Evolutionary conservation across 2,329 filamentous ascomycete genomes (phyloP), one percentile per base, ranked within the genome.

Genomic region (Aspergillus tamarii): DNA sequence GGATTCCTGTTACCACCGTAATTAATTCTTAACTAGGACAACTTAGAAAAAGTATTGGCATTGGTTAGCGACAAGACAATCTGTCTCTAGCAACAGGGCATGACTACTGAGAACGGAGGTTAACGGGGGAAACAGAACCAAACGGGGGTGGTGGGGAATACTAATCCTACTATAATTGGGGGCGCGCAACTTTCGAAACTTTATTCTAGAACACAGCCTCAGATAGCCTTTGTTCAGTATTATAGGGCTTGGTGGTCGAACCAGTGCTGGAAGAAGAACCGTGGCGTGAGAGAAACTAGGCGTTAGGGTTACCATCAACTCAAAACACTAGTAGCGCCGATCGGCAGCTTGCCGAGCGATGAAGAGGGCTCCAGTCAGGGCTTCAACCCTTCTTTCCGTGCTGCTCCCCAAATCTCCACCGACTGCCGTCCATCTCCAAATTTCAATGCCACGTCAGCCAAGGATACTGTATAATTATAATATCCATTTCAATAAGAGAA

Each of bases 21-120:
- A 23, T 70, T 78, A 41, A 41, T n/a, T 8, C 16, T n/a, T 10
- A 4, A 4, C 10, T 14, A 4, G 16, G 9, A 19, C 0, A 9
- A 10, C 10, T 41, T 1, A n/a, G 4, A 10, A n/a, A 10, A 6
- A 8, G 10, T 41, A 41, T 16, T 19, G 39, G 10, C 39, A 1
- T 19, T 16, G 7, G 16, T n/a, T 9, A 2, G 7, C 16, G 8
- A n/a, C 3, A 19, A 4, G 19, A 41, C 19, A n/a, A n/a, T 9
- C 9, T n/a, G 2, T n/a, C 16, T 41, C 19, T 4, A 41, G 4
- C 7, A 10, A 41, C 39, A 8, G 39, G 39, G 2, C 16, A 41
- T 41, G 39, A 12, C 16, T 0, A n/a, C n/a, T n/a, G 39, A 3
- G 4, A 41, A 9, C 2, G 39, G 39, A n/a, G 16, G 39, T 4